phyloP scores from a whole-genome alignment of 495 filamentous ascomycete species.

The Penicillium flavigenum region DNA sequence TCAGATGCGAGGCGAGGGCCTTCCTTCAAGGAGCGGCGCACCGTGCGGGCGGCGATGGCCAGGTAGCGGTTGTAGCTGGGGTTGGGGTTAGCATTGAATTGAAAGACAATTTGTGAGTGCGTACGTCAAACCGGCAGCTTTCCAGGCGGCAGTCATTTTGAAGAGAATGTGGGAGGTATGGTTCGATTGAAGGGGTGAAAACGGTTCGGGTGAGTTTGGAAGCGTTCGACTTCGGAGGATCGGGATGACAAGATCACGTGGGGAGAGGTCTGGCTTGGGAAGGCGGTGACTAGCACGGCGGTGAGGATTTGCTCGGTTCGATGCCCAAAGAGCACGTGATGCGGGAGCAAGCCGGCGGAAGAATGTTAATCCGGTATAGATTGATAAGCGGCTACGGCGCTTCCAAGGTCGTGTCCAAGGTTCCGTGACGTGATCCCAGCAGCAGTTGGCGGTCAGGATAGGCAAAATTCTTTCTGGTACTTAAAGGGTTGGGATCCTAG shows the following conservation, averaged over 20 bases:
- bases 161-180: constrained; percentile 36
- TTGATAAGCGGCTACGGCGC: not conserved
- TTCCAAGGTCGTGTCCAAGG: too few species aligned
- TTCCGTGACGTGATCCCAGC: too few species aligned
- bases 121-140: constrained; percentile 95
- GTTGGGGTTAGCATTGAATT: constrained; percentile 34
- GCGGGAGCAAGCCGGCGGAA: too few species aligned
- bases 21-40: constrained; percentile 91
- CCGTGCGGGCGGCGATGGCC: constrained; percentile 54
- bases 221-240: constrained; percentile 43
- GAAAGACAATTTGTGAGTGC: constrained; percentile 23
- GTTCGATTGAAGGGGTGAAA: constrained; percentile 35
- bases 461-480: too few species aligned
- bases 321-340: not conserved
- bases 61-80: constrained; percentile 56
- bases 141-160: constrained; percentile 98
- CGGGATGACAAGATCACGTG: constrained; percentile 32
- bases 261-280: not conserved
- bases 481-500: too few species aligned
- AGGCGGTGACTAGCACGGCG: not conserved
- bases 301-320: not conserved
- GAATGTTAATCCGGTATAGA: not conserved
- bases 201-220: constrained; percentile 38
- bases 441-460: too few species aligned
- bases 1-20: constrained; percentile 81